Evolutionary conservation across 78 protist genomes (phyloP).

Genomic region (Anaeramoeba ignava): DNA sequence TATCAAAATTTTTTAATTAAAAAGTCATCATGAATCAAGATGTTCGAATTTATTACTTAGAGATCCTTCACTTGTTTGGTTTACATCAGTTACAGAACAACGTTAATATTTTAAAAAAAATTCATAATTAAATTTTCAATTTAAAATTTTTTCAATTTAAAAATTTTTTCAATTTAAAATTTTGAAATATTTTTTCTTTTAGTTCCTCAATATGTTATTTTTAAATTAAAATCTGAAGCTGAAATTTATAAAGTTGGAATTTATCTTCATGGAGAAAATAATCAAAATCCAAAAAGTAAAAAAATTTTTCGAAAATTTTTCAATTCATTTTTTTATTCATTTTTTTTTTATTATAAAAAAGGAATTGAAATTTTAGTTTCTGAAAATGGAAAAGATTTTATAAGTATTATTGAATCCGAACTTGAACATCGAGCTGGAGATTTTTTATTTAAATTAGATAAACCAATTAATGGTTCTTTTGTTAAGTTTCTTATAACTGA

Average conservation of each 20-base stretch:
- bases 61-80: slow-evolving; percentile 20
- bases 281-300: slow-evolving; percentile 15
- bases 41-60: slow-evolving; percentile 14
- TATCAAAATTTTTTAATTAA: neutral
- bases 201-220: slow-evolving; percentile 23
- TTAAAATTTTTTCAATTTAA: too few species aligned
- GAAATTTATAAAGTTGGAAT: slow-evolving; percentile 16
- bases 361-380: slow-evolving; percentile 7
- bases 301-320: neutral
- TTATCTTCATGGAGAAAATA: slow-evolving; percentile 21
- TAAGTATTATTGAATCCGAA: slow-evolving; percentile 10
- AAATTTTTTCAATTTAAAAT: too few species aligned
- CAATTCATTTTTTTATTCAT: neutral
- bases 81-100: neutral
- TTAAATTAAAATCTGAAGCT: neutral
- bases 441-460: slow-evolving; percentile 9
- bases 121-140: too few species aligned
- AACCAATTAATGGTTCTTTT: neutral
- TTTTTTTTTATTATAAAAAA: too few species aligned
- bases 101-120: neutral
- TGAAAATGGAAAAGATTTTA: neutral
- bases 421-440: slow-evolving; percentile 24
- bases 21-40: slow-evolving; percentile 16
- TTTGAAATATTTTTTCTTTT: neutral
- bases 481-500: slow-evolving; percentile 11